A percentile compares a stretch with the other conserved stretches of the same genome.
These are phyloP conservation scores for Alternaria alternata DNA, from an alignment of 2,329 filamentous ascomycete genomes.

Conservation along the genomic window DNA sequence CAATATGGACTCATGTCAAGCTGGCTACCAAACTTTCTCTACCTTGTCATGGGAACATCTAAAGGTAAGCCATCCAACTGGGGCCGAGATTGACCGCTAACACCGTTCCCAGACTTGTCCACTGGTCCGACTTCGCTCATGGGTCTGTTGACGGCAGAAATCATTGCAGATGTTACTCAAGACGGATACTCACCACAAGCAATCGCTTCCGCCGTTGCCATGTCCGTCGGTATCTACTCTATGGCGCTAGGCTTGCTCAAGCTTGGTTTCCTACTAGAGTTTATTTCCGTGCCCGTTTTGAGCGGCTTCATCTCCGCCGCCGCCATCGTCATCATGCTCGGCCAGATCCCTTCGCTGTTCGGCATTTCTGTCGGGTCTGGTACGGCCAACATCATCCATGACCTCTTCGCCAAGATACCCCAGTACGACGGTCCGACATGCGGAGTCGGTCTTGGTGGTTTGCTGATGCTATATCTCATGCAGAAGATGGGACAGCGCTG, in stretches of 20 bases:
- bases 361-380: slow-evolving; percentile 62
- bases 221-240: slow-evolving; percentile 69
- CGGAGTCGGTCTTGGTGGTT: slow-evolving; percentile 66
- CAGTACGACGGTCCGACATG: slow-evolving; percentile 66
- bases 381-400: slow-evolving; percentile 66
- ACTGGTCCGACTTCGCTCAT: slow-evolving; percentile 71
- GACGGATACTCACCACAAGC: slow-evolving; percentile 62
- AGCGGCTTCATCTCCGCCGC: slow-evolving; percentile 72
- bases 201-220: slow-evolving; percentile 68
- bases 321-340: slow-evolving; percentile 70
- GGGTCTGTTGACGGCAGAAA: slow-evolving; percentile 69
- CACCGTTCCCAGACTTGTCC: slow-evolving; percentile 64
- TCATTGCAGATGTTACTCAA: slow-evolving; percentile 62
- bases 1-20: slow-evolving; percentile 87
- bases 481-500: slow-evolving; percentile 67
- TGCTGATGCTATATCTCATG: slow-evolving; percentile 64
- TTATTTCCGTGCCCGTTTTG: slow-evolving; percentile 70
- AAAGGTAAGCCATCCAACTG: slow-evolving; percentile 26
- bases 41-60: slow-evolving; percentile 90
- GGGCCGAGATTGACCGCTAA: slow-evolving; percentile 46
- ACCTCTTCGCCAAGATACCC: slow-evolving; percentile 65
- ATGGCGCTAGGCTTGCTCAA: slow-evolving; percentile 68
- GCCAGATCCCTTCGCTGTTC: slow-evolving; percentile 69
- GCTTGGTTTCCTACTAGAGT: slow-evolving; percentile 71
- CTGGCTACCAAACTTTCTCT: slow-evolving; percentile 93